Evolutionary conservation across 176 grass and related monocot species (phyloP).

Genomic region (Aegilops bicornis): DNA sequence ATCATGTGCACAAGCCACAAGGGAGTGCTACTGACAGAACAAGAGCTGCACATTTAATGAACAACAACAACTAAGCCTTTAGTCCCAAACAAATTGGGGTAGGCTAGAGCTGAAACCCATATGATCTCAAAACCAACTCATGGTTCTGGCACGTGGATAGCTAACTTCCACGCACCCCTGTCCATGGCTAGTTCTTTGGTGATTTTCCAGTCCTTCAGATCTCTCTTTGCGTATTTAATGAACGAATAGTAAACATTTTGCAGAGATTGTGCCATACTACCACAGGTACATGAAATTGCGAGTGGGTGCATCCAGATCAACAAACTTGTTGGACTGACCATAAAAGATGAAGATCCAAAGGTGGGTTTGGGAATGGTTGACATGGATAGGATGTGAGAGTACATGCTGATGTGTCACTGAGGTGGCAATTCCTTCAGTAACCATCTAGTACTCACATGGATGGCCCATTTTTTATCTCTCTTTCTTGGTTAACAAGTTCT

Average conservation of each 20-base stretch:
- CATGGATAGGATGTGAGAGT: background rate
- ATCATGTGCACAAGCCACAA: background rate
- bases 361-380: background rate
- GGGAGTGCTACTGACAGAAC: background rate
- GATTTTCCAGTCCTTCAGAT: too few species aligned
- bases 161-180: too few species aligned
- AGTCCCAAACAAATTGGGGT: too few species aligned
- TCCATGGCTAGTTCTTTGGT: too few species aligned
- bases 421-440: background rate
- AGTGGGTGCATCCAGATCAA: slow-evolving; percentile 3
- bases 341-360: slow-evolving; percentile 1
- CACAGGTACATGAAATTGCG: background rate
- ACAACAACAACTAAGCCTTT: too few species aligned
- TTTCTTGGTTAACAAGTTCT: background rate
- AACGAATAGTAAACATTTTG: background rate
- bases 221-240: background rate
- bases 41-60: background rate
- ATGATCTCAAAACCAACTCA: too few species aligned
- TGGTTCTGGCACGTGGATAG: too few species aligned
- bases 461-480: background rate
- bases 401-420: background rate
- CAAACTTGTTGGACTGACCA: background rate
- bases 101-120: too few species aligned
- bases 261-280: background rate
- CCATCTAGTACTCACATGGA: background rate